Base-by-base conservation (phyloP, 2,329 filamentous ascomycete genomes). In the Fusarium sp. region DNA sequence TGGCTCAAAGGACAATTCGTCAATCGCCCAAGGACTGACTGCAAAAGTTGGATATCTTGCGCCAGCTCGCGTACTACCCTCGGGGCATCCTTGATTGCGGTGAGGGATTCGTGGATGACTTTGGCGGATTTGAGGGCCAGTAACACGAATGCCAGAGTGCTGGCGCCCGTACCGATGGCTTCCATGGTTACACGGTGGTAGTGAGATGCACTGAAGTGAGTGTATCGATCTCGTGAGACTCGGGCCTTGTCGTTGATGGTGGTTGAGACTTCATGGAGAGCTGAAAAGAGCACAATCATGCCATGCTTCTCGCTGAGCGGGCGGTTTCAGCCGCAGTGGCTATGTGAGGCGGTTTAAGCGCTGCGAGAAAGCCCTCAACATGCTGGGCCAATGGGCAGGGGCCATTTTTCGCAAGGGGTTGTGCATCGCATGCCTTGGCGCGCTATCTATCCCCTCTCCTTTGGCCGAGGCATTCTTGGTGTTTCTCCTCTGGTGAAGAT, bases 81-180 rank as follows among this genome's bases (percentile, higher is more conserved):
- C 0, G 66, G 66, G 2, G 66, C 66, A 16, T 66, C 66, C 38
- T 56, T 65, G 55, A 70, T 69, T 10, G 44, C 38, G 0, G 60
- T 66, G 3, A 70, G 55, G 2, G 67, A 60, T 42, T 70, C 67
- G 29, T 70, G 53, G 12, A 70, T 35, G 16, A 66, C 11, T 17
- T 70, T 70, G 14, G 46, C 55, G 5, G 67, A 69, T 35, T 70
- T 70, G 17, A 70, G 61, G 5, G 60, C 67, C 1, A 70, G 7
- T 3, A 70, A 40, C 6, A 69, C 55, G 24, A 70, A 70, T 10
- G 66, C 67, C 29, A 70, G 11, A 1, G 67, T 70, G 12, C 66
- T 70, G 6, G 67, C 67, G n/a, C 66, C 67, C 2, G 46, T 49
- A 5, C 66, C 66, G 49, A 68, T 42, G 4, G 66, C 56, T 29